A percentile compares a stretch with the other conserved stretches of the same genome.
phyloP scores from a whole-genome alignment of 2,329 filamentous ascomycete genomes.

The Pseudocercospora cruenta region DNA sequence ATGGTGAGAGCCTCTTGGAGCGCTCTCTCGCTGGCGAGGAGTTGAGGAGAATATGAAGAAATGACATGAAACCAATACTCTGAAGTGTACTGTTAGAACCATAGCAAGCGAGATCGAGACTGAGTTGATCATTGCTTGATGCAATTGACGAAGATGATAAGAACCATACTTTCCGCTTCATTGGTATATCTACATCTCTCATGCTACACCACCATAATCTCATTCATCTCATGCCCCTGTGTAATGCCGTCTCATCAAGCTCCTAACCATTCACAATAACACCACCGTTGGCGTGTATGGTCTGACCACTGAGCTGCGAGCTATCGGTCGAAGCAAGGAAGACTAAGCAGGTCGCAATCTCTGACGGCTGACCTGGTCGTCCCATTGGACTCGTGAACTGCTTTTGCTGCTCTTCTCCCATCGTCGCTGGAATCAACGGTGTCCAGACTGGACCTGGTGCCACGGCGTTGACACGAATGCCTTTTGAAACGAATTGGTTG shows the following conservation, averaged over 20 bases:
- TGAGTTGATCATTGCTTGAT: conserved; percentile 5
- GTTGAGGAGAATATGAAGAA: conserved; percentile 8
- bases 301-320: conserved; percentile 73
- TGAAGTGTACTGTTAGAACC: conserved; percentile 7
- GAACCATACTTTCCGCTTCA: not conserved
- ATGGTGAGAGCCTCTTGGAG: not conserved
- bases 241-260: not conserved
- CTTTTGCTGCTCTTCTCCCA: conserved; percentile 71
- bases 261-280: conserved; percentile 54
- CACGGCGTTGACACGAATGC: conserved; percentile 76
- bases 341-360: conserved; percentile 80
- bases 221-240: not conserved
- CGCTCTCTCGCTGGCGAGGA: conserved; percentile 24
- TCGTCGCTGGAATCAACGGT: conserved; percentile 72
- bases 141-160: not conserved
- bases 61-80: conserved; percentile 12
- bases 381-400: conserved; percentile 76
- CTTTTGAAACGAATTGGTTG: conserved; percentile 72
- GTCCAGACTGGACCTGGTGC: conserved; percentile 82
- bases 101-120: conserved; percentile 2
- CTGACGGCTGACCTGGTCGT: conserved; percentile 75
- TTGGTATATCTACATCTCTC: not conserved
- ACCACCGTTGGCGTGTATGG: conserved; percentile 66
- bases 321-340: conserved; percentile 78
- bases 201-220: not conserved